Evolutionary conservation across 352 stramenopile species (phyloP), one percentile per base, ranked within the genome.

Genomic region (Pythium pectinolyticum): DNA sequence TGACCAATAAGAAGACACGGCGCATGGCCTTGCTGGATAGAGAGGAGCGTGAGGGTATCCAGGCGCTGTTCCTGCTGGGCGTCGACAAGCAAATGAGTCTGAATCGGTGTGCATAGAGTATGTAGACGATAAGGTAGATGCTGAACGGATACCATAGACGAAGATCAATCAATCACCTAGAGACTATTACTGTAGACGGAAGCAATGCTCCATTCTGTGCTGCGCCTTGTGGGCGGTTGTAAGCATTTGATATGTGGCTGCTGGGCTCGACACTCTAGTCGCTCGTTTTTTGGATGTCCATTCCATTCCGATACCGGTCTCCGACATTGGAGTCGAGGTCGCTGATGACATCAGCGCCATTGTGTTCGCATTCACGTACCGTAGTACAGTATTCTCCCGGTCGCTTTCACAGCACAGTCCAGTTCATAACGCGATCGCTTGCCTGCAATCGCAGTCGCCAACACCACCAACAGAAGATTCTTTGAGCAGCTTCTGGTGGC

Each of bases 41-140:
- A 31, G 52, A 68, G 40, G 52, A 68, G n/a, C 61, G 61, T 30
- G 34, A 68, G 20, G 43, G 34, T 14, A 20, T 68, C 1, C 61
- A 68, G 35, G 61, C 61, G 31, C 46, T 68, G n/a, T 68, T 68
- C 17, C 20, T 68, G 27, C 35, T 68, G n/a, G 61, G 61, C 20
- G 7, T 68, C 9, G 61, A 68, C 52, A 68, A 68, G 46, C 61
- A 62, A 15, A 61, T 68, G 61, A 61, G 53, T 49, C 47, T 62
- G 6, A n/a, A 15, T 6, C 50, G 43, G 25, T 45, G 31, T 12
- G 43, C 60, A 47, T 67, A 51, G 61, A 24, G 20, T 32, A 20
- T 10, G 3, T 31, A 12, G 10, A 25, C 8, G 28, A 53, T 22
- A 43, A 22, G 20, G 30, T 20, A 37, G 17, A 35, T n/a, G 5